These are phyloP conservation scores for Chrysanthemum seticuspe DNA, from an alignment of 129 eudicot genomes.

Conservation along the genomic window DNA sequence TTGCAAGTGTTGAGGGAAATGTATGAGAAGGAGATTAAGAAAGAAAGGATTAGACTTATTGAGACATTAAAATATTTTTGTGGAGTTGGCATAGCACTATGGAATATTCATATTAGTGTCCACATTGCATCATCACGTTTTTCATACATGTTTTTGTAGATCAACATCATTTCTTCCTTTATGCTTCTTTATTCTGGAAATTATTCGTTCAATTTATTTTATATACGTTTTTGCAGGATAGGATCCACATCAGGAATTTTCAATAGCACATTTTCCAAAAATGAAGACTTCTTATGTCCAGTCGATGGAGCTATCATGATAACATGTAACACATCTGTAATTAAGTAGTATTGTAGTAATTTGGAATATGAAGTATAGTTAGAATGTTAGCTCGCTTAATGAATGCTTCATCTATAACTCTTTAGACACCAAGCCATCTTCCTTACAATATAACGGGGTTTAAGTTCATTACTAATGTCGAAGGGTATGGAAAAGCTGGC, in stretches of 20 bases:
- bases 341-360: neutral
- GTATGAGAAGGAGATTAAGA: too few relatives aligned
- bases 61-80: too few relatives aligned
- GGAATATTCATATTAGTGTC: too few relatives aligned
- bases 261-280: slow-evolving; percentile 76
- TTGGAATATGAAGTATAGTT: slow-evolving; percentile 13
- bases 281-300: slow-evolving; percentile 66
- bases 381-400: slow-evolving; percentile 1
- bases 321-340: slow-evolving; percentile 50
- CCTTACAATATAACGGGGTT: slow-evolving; percentile 93
- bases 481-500: slow-evolving; percentile 95
- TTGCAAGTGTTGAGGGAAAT: too few relatives aligned
- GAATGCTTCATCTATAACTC: too few relatives aligned
- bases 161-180: too few relatives aligned
- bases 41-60: too few relatives aligned
- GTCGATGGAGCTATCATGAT: slow-evolving; percentile 96
- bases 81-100: too few relatives aligned
- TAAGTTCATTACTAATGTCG: slow-evolving; percentile 84
- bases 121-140: too few relatives aligned
- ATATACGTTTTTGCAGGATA: slow-evolving; percentile 38
- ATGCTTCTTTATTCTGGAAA: too few relatives aligned
- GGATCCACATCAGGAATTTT: slow-evolving; percentile 98
- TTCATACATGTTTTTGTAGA: too few relatives aligned
- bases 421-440: slow-evolving; percentile 84
- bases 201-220: too few relatives aligned